Evolutionary conservation across 305 asterid genomes (phyloP), one percentile per base, ranked within the genome.

Genomic region (Solanum hybrid): DNA sequence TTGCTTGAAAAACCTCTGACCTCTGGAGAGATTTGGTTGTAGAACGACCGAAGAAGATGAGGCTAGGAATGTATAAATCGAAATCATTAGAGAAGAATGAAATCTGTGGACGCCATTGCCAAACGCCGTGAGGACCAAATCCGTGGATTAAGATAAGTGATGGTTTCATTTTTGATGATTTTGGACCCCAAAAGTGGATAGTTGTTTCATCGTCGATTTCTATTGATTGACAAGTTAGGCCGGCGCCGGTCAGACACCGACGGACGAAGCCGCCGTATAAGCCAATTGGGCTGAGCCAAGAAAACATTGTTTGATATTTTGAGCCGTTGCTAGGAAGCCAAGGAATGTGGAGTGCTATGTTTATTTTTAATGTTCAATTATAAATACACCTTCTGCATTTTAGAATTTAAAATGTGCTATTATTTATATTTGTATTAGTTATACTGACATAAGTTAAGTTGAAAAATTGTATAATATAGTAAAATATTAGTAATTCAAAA

Each of bases 81-180:
- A 89, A 97, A 16, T 90, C 74, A 16, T 51, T 5, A 67, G 95
- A 89, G 89, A 96, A 95, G 91, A 83, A 93, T 26, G 91, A 39
- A 89, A 95, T 91, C 35, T 95, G 98, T 10, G 86, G 90, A n/a
- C 95, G 94, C 99, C 98, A 96, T 87, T 95, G 99, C 96, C 97
- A 95, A 18, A 92, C 87, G 39, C 98, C 94, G 88, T 90, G 91
- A 3, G 98, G 97, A 1, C 99, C 98, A 83, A 95, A 96, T 33
- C 99, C 98, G 87, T 96, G 99, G 87, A 96, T 92, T 8, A 96
- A 95, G 82, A 95, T 85, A 11, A 96, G 88, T 20, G 93, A 82
- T 14, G 98, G 98, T 71, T 95, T 96, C 4, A 7, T 74, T 80
- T 93, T 26, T 51, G 91, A 67, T 29, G 89, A n/a, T 8, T 85